Base-by-base conservation (phyloP, 345 rosid genomes). In the Brassica rapa region DNA sequence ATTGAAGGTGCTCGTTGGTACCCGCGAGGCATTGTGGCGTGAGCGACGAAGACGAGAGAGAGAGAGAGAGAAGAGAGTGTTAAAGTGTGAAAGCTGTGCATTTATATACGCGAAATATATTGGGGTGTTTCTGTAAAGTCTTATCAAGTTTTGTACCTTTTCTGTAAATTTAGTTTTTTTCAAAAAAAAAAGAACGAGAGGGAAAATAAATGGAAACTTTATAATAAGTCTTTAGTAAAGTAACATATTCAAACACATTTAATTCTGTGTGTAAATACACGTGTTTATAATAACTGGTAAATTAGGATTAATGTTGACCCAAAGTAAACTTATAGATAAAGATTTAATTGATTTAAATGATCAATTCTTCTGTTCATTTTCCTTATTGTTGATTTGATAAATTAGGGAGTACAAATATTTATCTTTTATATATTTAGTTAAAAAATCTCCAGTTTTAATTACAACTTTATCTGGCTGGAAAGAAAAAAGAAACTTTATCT, bases 1-100 rank as follows among this genome's bases (percentile, higher is more conserved):
- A 29, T 62, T 55, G 75, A 74, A 16, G 82, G 75, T 53, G 80
- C 68, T 69, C 79, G 68, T 74, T 80, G 55, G 60, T 80, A 80
- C 66, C 79, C 71, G 56, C 75, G 71, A 80, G 71, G 35, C 83
- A 80, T 80, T 51, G 19, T 73, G 2, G 29, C 62, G 59, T 68
- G 57, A 68, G 70, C 70, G 82, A 68, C 7, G 70, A 79, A 68
- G 82, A 73, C 78, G 64, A 79, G 29, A 14, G 27, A 8, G 27
- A 7, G 12, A 49, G 56, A n/a, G 19, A 33, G 37, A 4, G 16
- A 1, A 6, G 27, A 0, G 1, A 56, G 62, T 19, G 51, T 27
- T 30, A 30, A 66, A 78, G 62, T 59, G 77, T 78, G 68, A 32
- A 55, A 46, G 43, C 59, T 39, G 12, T 5, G 0, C 5, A 5